Base-by-base conservation (phyloP, 768 basidiomycete genomes). In the Clitopilus hobsonii region DNA sequence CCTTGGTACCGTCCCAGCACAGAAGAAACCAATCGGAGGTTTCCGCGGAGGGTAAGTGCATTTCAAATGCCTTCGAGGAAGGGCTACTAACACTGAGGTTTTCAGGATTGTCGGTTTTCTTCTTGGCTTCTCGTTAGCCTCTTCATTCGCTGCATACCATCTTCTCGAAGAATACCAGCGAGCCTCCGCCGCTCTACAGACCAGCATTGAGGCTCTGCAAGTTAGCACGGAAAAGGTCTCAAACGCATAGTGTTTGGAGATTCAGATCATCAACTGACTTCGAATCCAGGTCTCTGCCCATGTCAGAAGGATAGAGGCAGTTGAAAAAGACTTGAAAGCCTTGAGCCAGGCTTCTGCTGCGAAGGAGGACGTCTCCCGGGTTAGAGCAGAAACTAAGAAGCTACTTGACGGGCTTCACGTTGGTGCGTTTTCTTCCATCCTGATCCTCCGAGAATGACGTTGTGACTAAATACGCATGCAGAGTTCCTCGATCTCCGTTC, bases 131-230 rank as follows among this genome's bases (percentile, higher is more conserved):
- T 94, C 94, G 5, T 70, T 94, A 29, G 92, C 93, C 1, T 91
- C 93, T 0, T 86, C 89, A 0, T 82, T 86, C 62, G 91, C 92
- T 38, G 87, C 92, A 24, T 96, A 94, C 68, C 84, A 91, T 67
- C 77, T 97, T 18, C 72, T 95, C 48, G 92, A 96, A 59, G 94
- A 96, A 72, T 94, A 94, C 70, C 91, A 92, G 69, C 74, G 80
- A 38, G 93, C 94, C 26, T 93, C 92, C 3, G 86, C 88, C n/a
- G 82, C 90, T 25, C 71, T 97, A 50, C 89, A 94, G 69, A 83
- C 86, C 20, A 94, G 91, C 65, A 89, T 96, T 14, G 87, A 91
- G 61, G 91, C 94, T 61, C 72, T 97, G 54, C 88, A 92, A 69
- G 72, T 80, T 24, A 93, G 86, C 64, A 94, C 93, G 0, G 84